A percentile compares a stretch with the other conserved stretches of the same genome.
These are phyloP conservation scores for Geotrichum fermentans DNA, from an alignment of 1,139 yeast species.

Conservation along the genomic window DNA sequence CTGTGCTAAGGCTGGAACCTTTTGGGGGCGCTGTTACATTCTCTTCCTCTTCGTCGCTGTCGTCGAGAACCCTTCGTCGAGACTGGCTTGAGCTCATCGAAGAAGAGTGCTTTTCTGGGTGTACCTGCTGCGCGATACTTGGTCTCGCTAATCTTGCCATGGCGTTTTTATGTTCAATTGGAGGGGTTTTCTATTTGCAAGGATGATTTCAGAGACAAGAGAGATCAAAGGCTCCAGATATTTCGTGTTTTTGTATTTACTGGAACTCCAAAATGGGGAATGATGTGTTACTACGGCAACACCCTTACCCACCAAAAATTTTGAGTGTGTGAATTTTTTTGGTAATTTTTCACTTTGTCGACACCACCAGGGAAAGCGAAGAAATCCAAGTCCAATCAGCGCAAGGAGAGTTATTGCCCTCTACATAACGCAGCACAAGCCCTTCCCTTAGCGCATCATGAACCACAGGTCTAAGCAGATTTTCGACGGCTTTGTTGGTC, in stretches of 20 bases:
- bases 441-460: conserved; percentile 6
- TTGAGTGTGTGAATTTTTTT: neutral
- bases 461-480: conserved; percentile 17
- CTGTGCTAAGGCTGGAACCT: neutral
- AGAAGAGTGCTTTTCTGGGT: neutral
- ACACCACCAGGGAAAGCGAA: conserved; percentile 3
- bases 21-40: neutral
- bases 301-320: neutral
- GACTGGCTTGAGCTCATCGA: neutral
- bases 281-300: neutral
- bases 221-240: neutral
- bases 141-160: conserved; percentile 10
- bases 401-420: too few relatives aligned
- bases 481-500: conserved; percentile 24
- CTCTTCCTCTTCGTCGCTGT: conserved; percentile 1
- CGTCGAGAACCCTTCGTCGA: conserved; percentile 1
- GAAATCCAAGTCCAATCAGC: neutral
- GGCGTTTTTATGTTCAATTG: neutral
- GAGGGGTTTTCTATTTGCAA: too few relatives aligned
- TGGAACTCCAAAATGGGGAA: neutral
- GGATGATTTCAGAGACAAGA: too few relatives aligned
- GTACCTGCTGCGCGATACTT: conserved; percentile 5
- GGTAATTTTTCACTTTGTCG: neutral
- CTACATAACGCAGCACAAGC: neutral
- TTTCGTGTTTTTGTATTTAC: conserved; percentile 1